Evolutionary conservation across 169 alveolate genomes (phyloP).

Genomic region (Eimeria mitis): DNA sequence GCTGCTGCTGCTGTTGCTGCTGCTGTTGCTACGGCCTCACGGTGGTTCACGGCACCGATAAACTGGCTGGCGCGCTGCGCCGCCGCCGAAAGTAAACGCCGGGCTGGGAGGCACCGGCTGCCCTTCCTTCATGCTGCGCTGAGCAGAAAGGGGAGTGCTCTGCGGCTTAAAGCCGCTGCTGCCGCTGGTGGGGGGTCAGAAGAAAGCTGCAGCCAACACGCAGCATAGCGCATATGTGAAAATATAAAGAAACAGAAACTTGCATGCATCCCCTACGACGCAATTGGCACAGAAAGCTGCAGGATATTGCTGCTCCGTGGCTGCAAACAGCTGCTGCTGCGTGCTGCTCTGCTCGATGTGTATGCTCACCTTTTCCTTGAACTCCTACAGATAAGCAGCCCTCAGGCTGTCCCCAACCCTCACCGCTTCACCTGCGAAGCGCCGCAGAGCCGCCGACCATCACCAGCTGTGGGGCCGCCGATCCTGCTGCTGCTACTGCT

Average conservation of each 20-base stretch:
- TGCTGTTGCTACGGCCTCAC: conserved; percentile 25
- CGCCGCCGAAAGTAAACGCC: conserved; percentile 68
- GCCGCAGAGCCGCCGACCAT: conserved; percentile 35
- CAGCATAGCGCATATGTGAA: background rate
- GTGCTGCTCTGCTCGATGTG: background rate
- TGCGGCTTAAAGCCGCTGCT: conserved; percentile 74
- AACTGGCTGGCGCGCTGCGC: conserved; percentile 76
- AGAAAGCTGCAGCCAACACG: background rate
- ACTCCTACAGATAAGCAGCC: background rate
- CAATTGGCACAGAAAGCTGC: background rate
- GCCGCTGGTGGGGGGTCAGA: conserved; percentile 35
- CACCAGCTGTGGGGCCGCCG: conserved; percentile 36
- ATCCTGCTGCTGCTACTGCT: conserved; percentile 10
- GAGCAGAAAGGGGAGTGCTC: conserved; percentile 57
- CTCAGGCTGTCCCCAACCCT: conserved; percentile 28
- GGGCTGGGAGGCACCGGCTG: conserved; percentile 77
- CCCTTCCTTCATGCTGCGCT: conserved; percentile 75
- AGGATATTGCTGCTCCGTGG: too few species aligned
- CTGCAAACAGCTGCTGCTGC: too few species aligned
- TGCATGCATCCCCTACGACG: too few species aligned
- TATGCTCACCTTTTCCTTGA: background rate
- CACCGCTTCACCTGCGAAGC: conserved; percentile 29
- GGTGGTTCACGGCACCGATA: conserved; percentile 65
- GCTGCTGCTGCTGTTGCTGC: conserved; percentile 9
- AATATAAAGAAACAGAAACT: background rate